phyloP scores from a whole-genome alignment of 1,139 yeast species.

The Blastobotrys persicus region DNA sequence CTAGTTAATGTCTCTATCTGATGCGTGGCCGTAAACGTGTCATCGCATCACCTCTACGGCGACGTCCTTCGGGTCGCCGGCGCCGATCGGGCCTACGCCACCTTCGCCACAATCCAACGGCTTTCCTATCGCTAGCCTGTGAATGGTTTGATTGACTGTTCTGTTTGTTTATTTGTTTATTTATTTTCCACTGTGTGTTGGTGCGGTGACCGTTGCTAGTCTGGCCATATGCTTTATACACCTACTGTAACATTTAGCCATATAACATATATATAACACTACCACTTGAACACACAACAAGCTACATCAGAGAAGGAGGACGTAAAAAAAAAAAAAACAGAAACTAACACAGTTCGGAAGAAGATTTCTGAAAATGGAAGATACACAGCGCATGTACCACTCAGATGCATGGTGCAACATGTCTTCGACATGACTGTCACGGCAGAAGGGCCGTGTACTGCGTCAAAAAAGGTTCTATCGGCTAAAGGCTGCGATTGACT shows the following conservation, averaged over 20 bases:
- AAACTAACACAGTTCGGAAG: too few relatives aligned
- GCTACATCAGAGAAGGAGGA: too few relatives aligned
- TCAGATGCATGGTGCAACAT: not conserved
- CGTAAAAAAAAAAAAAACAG: too few relatives aligned
- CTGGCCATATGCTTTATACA: too few relatives aligned
- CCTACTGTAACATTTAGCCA: too few relatives aligned
- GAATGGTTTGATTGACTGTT: too few relatives aligned
- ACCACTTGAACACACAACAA: too few relatives aligned
- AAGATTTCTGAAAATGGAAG: not conserved
- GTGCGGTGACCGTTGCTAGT: too few relatives aligned
- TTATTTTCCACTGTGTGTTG: too few relatives aligned
- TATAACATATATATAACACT: too few relatives aligned
- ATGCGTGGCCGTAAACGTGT: not conserved
- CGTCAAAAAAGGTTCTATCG: not conserved
- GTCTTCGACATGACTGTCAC: not conserved
- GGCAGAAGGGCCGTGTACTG: not conserved
- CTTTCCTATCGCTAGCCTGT: too few relatives aligned
- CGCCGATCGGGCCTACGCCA: not conserved
- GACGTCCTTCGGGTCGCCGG: conserved; percentile 1
- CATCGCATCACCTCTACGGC: not conserved
- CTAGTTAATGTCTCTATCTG: not conserved
- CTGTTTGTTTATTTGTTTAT: not conserved
- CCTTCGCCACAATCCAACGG: too few relatives aligned
- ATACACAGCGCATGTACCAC: not conserved
- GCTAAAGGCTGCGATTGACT: not conserved